Base-by-base conservation (phyloP, 495 filamentous ascomycete species). In the Penicillium maclennaniae region DNA sequence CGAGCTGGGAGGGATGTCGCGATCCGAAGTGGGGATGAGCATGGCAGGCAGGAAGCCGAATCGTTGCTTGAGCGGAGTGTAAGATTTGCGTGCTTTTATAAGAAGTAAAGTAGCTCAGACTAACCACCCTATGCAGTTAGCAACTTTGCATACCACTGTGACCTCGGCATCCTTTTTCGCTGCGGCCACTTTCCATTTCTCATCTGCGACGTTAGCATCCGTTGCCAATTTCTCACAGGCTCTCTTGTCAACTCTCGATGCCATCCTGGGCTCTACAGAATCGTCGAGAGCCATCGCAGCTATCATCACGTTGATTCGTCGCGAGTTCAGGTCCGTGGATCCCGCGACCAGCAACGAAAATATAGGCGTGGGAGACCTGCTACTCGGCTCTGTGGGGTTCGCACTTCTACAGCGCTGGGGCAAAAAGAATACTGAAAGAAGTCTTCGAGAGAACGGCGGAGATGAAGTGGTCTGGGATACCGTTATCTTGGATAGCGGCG, bases 401-500 rank as follows among this genome's bases (percentile, higher is more conserved):
- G 87, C 85, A 2, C 79, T 89, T 47, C 64, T 92, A 41, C 88
- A 91, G 58, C 77, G 81, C 27, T 83, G 83, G 76, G 86, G 86
- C 31, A 79, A 75, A 50, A 81, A 75, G 36, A 76, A 79, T 47
- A 80, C 83, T 17, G 79, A 86, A 48, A 71, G 78, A 44, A 75
- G 85, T 26, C 64, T 72, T 16, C 77, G 73, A 16, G 69, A 75
- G 1, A 73, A 76, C 27, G 68, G 73, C 41, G 76, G 76, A 12
- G 79, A 86, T 44, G 87, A 89, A 59, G 69, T 81, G 23, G 74
- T 91, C 9, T 92, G 88, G 88, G 88, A 92, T 71, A 83, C 89
- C n/a, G 84, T 91, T 41, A 82, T 91, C 27, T 62, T 87, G 17
- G 80, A 86, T 54, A 79, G 85, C 55, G 85, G 83, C 1, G 65